Evolutionary conservation across 495 filamentous ascomycete species (phyloP), one percentile per base, ranked within the genome.

Genomic region (Neurospora cerealis): DNA sequence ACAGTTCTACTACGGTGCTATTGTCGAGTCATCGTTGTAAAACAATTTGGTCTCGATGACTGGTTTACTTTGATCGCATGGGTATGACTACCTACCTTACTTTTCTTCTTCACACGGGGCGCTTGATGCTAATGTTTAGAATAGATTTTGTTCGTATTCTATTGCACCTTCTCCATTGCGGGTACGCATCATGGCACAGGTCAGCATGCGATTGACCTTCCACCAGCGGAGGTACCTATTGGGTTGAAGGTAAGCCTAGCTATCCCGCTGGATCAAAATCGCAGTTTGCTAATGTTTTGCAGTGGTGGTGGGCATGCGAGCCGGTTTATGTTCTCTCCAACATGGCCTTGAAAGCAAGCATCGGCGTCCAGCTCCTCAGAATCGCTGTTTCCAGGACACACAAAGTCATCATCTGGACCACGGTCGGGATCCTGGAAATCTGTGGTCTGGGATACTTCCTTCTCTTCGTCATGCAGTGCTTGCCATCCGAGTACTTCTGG

Each of bases 341-440:
- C 41, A 83, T 77, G 75, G 76, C 77, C 54, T 71, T 80, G 8
- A 66, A 83, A 15, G 72, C 84, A 40, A 80, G 82, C 41, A 81
- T 87, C 72, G 83, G 79, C 62, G 73, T 82, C 72, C 84, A 86
- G 76, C 78, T 86, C 17, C 80, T 86, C 8, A 81, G 85, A 54
- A 77, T 87, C 21, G 76, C 83, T 34, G 76, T 83, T 19, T 71
- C 76, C 17, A 74, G 69, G n/a, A n/a, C 76, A 13, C 85, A 87
- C 72, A 79, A 79, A 42, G 75, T 77, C 74, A 81, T 83, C 70
- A 81, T 87, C 70, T 76, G 76, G 42, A 41, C 74, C 0, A 69
- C 78, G 2, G 77, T 83, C 40, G 28, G 60, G 15, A 72, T 78
- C 5, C 77, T 80, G 1, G 75, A 78, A 15, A 7, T 84, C 72